A percentile compares a stretch with the other conserved stretches of the same genome.
phyloP scores from a whole-genome alignment of 768 basidiomycete species.

The Neoboletus subvelutipes region DNA sequence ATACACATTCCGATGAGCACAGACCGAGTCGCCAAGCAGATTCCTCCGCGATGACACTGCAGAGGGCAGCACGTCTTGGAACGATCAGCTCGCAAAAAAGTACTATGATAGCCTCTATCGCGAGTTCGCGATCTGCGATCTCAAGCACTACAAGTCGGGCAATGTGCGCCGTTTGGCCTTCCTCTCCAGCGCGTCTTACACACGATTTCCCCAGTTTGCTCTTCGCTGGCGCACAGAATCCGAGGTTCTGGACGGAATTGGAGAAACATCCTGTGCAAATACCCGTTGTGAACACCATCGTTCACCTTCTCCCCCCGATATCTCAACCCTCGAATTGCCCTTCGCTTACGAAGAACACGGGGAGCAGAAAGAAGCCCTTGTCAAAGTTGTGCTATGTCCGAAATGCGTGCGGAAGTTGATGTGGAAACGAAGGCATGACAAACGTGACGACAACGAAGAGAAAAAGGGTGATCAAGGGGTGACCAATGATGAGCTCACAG shows the following conservation, averaged over 20 bases:
- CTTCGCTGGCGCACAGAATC: conserved; percentile 92
- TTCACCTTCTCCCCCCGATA: conserved; percentile 28
- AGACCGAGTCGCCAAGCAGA: conserved; percentile 36
- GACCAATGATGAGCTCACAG: background rate
- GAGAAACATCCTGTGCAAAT: conserved; percentile 87
- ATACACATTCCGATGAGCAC: background rate
- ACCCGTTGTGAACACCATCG: conserved; percentile 76
- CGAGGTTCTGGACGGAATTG: conserved; percentile 83
- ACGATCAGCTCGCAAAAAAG: conserved; percentile 82
- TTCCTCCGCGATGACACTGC: conserved; percentile 65
- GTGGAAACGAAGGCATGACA: conserved; percentile 79
- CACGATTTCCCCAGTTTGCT: conserved; percentile 56
- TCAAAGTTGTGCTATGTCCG: conserved; percentile 86
- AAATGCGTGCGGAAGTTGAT: conserved; percentile 81
- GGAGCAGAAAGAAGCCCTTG: conserved; percentile 72
- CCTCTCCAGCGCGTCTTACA: background rate
- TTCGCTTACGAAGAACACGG: conserved; percentile 86
- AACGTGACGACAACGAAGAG: conserved; percentile 28
- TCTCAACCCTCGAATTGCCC: conserved; percentile 84
- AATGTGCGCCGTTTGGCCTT: conserved; percentile 51
- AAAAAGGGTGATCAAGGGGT: background rate
- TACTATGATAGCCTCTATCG: conserved; percentile 88
- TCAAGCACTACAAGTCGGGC: conserved; percentile 94
- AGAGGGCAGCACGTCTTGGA: conserved; percentile 48
- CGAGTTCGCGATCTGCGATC: conserved; percentile 88